Base-by-base conservation (phyloP, 805 yeast species). In the Candida yuanshanica region DNA sequence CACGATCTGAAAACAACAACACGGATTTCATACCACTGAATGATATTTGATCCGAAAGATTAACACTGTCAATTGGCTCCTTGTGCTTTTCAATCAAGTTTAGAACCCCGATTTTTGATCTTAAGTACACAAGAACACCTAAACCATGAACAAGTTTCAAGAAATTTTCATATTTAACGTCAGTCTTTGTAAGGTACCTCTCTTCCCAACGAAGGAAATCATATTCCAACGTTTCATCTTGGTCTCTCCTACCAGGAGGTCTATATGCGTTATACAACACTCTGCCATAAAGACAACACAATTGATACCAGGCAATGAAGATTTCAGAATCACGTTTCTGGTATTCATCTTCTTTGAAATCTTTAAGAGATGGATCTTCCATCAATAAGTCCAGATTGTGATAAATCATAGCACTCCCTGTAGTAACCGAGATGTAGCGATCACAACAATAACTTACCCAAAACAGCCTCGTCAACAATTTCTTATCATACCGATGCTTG, bases 361-460 rank as follows among this genome's bases (percentile, higher is more conserved):
- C 38, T 8, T 37, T 29, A 10, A 35, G 17, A 4, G 40, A 33
- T n/a, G 38, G 38, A 13, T 37, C 41, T n/a, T 43, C 43, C 33
- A 43, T 39, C 7, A 39, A 17, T 14, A 39, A 5, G 23, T 43
- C 46, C 16, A 21, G n/a, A 6, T 22, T 24, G n/a, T 43, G 40
- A 24, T 35, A 35, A 2, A 37, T 33, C 46, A 43, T 43, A 2
- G 46, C 43, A 7, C 43, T 26, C 5, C 46, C 40, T 10, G 43
- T 39, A 5, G 43, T 43, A 10, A 35, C 41, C 10, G 43, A 29
- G 11, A 33, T 37, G 17, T 27, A 39, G n/a, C 46, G 22, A 43
- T 43, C 46, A 35, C 43, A 39, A 18, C 46, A 43, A 25, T 33
- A 39, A 16, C 40, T 36, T 13, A 38, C 35, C 46, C 46, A 43